A percentile compares a stretch with the other conserved stretches of the same genome.
Conservation (phyloP, 2,329 filamentous ascomycete genomes). For the Colletotrichum sidae region DNA sequence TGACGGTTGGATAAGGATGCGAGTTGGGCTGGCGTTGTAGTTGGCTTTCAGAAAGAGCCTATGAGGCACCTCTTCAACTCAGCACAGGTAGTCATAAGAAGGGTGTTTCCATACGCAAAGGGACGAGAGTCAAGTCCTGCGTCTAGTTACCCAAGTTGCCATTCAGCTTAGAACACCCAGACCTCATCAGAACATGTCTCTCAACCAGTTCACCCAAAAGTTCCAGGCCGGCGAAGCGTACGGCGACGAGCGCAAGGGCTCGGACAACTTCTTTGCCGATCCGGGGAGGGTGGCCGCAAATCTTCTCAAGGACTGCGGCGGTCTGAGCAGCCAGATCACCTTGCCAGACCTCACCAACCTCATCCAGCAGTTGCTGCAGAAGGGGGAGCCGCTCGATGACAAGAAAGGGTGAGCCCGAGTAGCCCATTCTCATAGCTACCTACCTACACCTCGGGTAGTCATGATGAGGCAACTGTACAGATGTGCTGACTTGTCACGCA, state of each 20-base stretch:
- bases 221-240: conserved; percentile 53
- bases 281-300: conserved; percentile 48
- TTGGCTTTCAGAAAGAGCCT: too few relatives aligned
- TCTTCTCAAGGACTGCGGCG: conserved; percentile 47
- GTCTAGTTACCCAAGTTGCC: too few relatives aligned
- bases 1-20: too few relatives aligned
- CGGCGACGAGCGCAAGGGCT: conserved; percentile 41
- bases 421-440: not conserved
- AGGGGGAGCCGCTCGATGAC: conserved; percentile 64
- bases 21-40: too few relatives aligned
- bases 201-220: conserved; percentile 49
- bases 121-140: too few relatives aligned
- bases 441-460: too few relatives aligned
- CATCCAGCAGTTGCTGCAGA: conserved; percentile 42
- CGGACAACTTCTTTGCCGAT: conserved; percentile 46
- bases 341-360: conserved; percentile 45
- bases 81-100: too few relatives aligned
- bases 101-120: too few relatives aligned
- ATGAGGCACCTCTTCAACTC: too few relatives aligned
- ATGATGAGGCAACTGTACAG: too few relatives aligned
- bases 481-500: too few relatives aligned
- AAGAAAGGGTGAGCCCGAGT: conserved; percentile 54
- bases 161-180: not conserved
- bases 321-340: conserved; percentile 44
- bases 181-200: conserved; percentile 12